phyloP scores from a whole-genome alignment of 768 basidiomycete species.

The Chalciporus pseudorubinellus region DNA sequence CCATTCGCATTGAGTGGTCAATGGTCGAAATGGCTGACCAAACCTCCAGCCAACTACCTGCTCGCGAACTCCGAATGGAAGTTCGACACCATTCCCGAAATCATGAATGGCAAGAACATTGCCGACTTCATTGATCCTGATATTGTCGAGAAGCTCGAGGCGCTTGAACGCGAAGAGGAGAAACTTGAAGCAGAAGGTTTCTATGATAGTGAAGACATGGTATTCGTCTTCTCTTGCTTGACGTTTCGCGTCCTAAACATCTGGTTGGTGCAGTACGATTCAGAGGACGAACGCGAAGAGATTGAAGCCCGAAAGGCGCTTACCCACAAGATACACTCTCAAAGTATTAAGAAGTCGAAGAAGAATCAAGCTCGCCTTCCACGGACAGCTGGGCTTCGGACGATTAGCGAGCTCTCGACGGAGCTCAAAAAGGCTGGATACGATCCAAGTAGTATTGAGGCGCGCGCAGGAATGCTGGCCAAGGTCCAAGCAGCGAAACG shows the following conservation, averaged over 20 bases:
- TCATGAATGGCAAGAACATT: constrained; percentile 97
- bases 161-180: constrained; percentile 95
- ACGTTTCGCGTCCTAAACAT: not conserved
- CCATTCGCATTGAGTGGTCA: not conserved
- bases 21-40: constrained; percentile 2
- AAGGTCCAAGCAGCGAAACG: constrained; percentile 70
- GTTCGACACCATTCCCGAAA: constrained; percentile 95
- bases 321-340: constrained; percentile 66
- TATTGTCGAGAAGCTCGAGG: constrained; percentile 94
- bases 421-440: constrained; percentile 86
- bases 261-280: constrained; percentile 38
- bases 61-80: constrained; percentile 93
- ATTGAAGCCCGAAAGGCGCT: constrained; percentile 57
- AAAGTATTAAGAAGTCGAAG: constrained; percentile 78
- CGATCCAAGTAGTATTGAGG: constrained; percentile 84
- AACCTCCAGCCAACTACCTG: constrained; percentile 76
- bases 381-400: constrained; percentile 66
- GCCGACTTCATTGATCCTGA: constrained; percentile 99
- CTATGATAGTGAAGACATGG: constrained; percentile 89
- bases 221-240: constrained; percentile 32
- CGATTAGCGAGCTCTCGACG: constrained; percentile 70
- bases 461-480: constrained; percentile 81
- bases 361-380: constrained; percentile 82
- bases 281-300: constrained; percentile 81
- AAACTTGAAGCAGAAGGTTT: constrained; percentile 91